phyloP scores from a whole-genome alignment of 2,329 filamentous ascomycete genomes.

The Paecilomyces dactylethromorphus region DNA sequence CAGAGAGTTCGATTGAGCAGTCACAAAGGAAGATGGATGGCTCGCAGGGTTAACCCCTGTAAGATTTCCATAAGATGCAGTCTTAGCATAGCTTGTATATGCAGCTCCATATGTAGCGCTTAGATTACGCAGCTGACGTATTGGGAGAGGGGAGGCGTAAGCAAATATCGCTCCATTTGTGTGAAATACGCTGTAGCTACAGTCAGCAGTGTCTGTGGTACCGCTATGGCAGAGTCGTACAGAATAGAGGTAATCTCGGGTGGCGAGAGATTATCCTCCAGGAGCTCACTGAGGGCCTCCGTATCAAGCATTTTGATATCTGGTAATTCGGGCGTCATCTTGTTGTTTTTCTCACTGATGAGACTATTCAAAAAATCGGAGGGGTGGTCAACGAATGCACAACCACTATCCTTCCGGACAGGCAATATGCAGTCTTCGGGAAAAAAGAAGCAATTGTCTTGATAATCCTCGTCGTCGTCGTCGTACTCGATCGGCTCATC shows the following conservation, averaged over 20 bases:
- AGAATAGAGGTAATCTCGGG: constrained; percentile 39
- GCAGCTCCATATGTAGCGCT: constrained; percentile 39
- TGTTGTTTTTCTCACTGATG: constrained; percentile 18
- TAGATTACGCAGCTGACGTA: constrained; percentile 34
- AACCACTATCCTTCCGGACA: constrained; percentile 23
- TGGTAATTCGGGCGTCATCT: constrained; percentile 35
- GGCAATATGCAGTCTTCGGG: constrained; percentile 37
- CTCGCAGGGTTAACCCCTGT: constrained; percentile 37
- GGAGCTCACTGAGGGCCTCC: constrained; percentile 32
- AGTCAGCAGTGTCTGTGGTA: neutral
- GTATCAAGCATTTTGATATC: constrained; percentile 39
- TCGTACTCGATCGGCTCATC: constrained; percentile 38
- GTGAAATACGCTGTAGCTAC: constrained; percentile 29
- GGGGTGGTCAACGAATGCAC: constrained; percentile 11
- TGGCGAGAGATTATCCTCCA: constrained; percentile 37
- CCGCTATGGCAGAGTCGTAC: constrained; percentile 15
- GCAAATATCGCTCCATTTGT: constrained; percentile 40
- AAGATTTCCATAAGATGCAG: constrained; percentile 32
- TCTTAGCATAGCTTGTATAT: constrained; percentile 37
- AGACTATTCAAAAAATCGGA: constrained; percentile 4
- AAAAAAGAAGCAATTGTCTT: constrained; percentile 39
- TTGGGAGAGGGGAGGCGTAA: constrained; percentile 32
- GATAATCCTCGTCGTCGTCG: constrained; percentile 35
- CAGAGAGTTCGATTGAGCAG: constrained; percentile 33
- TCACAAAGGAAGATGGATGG: constrained; percentile 37